Evolutionary conservation across 768 basidiomycete species (phyloP).

Genomic region (Rhodotorula graminis): DNA sequence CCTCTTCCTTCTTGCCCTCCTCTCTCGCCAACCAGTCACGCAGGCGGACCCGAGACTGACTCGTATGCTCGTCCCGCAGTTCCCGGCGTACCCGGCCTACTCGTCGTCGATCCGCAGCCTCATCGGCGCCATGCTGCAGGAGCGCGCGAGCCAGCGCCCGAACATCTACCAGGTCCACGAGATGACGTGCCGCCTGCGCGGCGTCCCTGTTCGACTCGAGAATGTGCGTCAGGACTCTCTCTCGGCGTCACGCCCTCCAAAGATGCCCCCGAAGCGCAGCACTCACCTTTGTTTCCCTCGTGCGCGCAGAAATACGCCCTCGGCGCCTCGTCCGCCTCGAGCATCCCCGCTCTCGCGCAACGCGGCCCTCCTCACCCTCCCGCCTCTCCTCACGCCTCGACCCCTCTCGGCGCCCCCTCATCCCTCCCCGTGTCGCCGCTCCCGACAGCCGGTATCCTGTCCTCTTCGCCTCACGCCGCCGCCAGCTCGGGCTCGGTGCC

Average conservation of each 20-base stretch:
- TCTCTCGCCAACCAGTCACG: slow-evolving; percentile 51
- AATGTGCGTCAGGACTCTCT: slow-evolving; percentile 24
- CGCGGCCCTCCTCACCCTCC: neutral
- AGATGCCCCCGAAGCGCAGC: too few relatives aligned
- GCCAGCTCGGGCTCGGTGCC: neutral
- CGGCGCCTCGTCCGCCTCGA: neutral
- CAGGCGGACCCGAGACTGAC: too few relatives aligned
- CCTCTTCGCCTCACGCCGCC: neutral
- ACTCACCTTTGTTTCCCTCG: too few relatives aligned
- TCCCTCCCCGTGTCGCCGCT: neutral
- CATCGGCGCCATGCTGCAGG: slow-evolving; percentile 77
- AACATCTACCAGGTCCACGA: slow-evolving; percentile 78
- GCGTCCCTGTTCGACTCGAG: slow-evolving; percentile 52
- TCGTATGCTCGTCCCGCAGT: neutral
- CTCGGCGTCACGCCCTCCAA: neutral
- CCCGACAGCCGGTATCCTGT: neutral
- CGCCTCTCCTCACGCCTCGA: neutral
- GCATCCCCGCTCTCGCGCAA: neutral
- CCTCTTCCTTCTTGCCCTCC: slow-evolving; percentile 67
- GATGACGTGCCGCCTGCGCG: slow-evolving; percentile 77
- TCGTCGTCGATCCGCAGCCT: slow-evolving; percentile 42
- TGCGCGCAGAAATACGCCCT: slow-evolving; percentile 30
- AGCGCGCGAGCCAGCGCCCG: slow-evolving; percentile 80
- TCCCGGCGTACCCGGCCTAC: slow-evolving; percentile 36
- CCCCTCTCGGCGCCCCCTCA: neutral